Base-by-base conservation (phyloP, 2,329 filamentous ascomycete genomes). In the Kalmusia sp. region DNA sequence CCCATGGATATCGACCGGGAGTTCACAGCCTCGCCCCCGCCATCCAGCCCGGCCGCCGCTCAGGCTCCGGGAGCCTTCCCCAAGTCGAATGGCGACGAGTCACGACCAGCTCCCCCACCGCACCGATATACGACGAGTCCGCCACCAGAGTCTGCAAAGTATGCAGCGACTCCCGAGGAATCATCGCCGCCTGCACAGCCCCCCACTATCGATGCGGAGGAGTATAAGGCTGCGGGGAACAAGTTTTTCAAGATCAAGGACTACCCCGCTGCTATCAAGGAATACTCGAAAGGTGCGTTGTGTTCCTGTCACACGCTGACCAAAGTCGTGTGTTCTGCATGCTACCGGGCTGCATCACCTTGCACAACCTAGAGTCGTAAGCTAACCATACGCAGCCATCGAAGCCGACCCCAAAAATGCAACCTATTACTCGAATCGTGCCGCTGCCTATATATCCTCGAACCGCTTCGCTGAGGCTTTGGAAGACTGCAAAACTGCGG, bases 221-320 rank as follows among this genome's bases (percentile, higher is more conserved):
- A 87, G 11, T 96, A 89, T 84, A 99, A 99, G 82, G 86, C 90
- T 65, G 86, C 91, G 2, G 95, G 95, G 54, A 99, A 99, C 80
- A 95, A 95, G 70, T 93, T 91, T 71, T 99, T 97, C 84, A 98
- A 97, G 80, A 91, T 93, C 59, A 91, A 89, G 72, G 91, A 97
- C 69, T 99, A 93, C 75, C 79, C 82, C 55, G 89, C 90, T 71
- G 93, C 95, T 21, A 93, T 98, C 72, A 85, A 90, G 63, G 92
- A 97, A 76, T 99, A 98, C 76, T 91, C 90, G 64, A 96, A 96
- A 85, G 93, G 93, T 96, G 81, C 54, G 81, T 71, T 73, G 54
- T 49, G 22, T 50, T 46, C 37, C 52, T 47, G 22, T 53, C 46
- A 44, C 28, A 40, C 55, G 46, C 24, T 52, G 25, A 37, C 21